Conservation (phyloP, 306 rosid genomes). For the Cucumis cinereus region DNA sequence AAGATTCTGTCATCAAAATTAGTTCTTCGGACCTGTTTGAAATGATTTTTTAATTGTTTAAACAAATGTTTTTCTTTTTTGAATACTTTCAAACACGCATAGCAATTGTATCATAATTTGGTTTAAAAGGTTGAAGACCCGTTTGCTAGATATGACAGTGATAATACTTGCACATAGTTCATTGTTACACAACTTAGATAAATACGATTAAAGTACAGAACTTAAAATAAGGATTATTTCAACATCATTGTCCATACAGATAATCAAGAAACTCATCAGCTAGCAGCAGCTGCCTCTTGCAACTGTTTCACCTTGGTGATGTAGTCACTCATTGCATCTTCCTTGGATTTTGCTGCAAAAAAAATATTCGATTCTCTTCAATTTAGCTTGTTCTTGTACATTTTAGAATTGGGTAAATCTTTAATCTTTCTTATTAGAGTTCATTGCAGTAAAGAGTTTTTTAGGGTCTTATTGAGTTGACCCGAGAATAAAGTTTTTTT, state of each 20-base stretch:
- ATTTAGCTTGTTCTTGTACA: neutral
- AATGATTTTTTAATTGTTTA: neutral
- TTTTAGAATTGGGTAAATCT: neutral
- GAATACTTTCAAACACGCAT: neutral
- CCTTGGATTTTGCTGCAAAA: slow-evolving; percentile 70
- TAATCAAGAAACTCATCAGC: slow-evolving; percentile 19
- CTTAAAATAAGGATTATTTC: slow-evolving; percentile 5
- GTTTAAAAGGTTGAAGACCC: neutral
- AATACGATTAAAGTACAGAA: neutral
- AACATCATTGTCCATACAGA: neutral
- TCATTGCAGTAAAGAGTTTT: neutral
- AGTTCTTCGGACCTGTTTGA: too few species aligned
- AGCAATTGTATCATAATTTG: neutral
- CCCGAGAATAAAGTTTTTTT: too few species aligned
- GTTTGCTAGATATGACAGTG: neutral
- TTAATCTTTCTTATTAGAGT: neutral
- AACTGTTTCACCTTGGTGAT: slow-evolving; percentile 90
- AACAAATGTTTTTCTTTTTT: too few species aligned
- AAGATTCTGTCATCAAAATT: neutral
- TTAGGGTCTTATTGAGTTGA: too few species aligned
- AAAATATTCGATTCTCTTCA: neutral
- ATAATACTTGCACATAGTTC: neutral
- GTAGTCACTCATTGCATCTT: slow-evolving; percentile 77
- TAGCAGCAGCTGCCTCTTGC: slow-evolving; percentile 52
- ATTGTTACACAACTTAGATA: neutral